Conservation (phyloP, 345 rosid species). For the Populus tremula region DNA sequence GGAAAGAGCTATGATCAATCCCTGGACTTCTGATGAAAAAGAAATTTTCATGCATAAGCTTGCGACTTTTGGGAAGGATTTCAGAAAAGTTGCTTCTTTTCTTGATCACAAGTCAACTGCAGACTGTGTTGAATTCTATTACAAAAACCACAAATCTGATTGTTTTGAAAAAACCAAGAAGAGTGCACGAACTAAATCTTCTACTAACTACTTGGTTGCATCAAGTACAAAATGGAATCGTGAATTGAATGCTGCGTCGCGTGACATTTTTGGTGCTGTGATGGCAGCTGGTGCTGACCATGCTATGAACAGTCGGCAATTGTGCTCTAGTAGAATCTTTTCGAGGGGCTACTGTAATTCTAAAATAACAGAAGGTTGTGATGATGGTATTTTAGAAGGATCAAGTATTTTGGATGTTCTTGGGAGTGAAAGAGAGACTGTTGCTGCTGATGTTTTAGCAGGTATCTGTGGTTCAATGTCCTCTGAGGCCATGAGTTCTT, state of each 20-base stretch:
- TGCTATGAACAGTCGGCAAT: slow-evolving; percentile 30
- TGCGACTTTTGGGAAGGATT: slow-evolving; percentile 75
- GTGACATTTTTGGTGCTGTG: slow-evolving; percentile 69
- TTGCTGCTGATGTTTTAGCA: slow-evolving; percentile 80
- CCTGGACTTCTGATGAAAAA: slow-evolving; percentile 79
- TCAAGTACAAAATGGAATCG: slow-evolving; percentile 69
- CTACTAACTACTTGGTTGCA: slow-evolving; percentile 57
- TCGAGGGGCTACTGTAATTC: slow-evolving; percentile 44
- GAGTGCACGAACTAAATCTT: slow-evolving; percentile 59
- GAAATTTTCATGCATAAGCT: slow-evolving; percentile 75
- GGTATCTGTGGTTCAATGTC: slow-evolving; percentile 76
- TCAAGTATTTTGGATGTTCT: slow-evolving; percentile 46
- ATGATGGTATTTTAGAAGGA: slow-evolving; percentile 46
- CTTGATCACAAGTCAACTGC: slow-evolving; percentile 90
- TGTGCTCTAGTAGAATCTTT: slow-evolving; percentile 42
- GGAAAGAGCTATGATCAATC: slow-evolving; percentile 82
- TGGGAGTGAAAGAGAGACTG: slow-evolving; percentile 61
- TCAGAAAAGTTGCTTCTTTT: slow-evolving; percentile 75
- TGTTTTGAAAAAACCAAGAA: slow-evolving; percentile 78
- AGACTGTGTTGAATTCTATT: slow-evolving; percentile 92
- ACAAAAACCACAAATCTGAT: slow-evolving; percentile 96
- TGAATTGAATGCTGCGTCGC: slow-evolving; percentile 65
- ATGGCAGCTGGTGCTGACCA: slow-evolving; percentile 68
- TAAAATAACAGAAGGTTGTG: slow-evolving; percentile 33
- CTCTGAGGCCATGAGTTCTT: slow-evolving; percentile 84